These are phyloP conservation scores for Boletus sp. DNA, from an alignment of 768 basidiomycete species.

Conservation along the genomic window DNA sequence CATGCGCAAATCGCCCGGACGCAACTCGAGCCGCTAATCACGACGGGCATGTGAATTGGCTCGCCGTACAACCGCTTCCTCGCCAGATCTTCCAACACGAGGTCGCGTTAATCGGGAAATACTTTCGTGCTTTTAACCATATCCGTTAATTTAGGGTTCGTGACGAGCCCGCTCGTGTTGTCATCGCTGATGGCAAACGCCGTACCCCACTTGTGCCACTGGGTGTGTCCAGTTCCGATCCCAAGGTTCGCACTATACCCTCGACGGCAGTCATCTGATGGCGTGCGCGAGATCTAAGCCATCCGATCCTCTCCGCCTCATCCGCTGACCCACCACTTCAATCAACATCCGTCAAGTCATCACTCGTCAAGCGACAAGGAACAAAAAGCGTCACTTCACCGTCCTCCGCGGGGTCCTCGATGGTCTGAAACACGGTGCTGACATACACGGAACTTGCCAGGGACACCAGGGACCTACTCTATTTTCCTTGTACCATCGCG, in stretches of 20 bases:
- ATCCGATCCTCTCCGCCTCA: conserved; percentile 1
- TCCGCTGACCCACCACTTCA: neutral
- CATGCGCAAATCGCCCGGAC: conserved; percentile 17
- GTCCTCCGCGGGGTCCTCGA: conserved; percentile 28
- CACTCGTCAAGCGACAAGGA: conserved; percentile 5
- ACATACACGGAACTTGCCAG: conserved; percentile 13
- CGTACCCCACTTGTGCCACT: conserved; percentile 18
- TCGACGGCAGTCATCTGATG: conserved; percentile 17
- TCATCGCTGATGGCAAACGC: conserved; percentile 20
- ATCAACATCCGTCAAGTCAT: neutral
- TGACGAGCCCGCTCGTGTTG: conserved; percentile 6
- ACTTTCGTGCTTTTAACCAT: conserved; percentile 19
- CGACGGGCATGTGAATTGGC: conserved; percentile 6
- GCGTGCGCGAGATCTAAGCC: conserved; percentile 15
- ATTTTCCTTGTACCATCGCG: neutral
- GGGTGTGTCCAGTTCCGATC: conserved; percentile 5
- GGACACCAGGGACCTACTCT: neutral
- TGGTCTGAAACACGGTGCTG: conserved; percentile 20
- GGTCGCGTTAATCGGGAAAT: conserved; percentile 26
- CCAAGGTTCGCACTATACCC: conserved; percentile 13
- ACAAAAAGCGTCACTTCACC: conserved; percentile 2
- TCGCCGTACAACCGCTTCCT: conserved; percentile 13
- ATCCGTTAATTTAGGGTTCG: conserved; percentile 34
- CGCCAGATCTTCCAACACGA: conserved; percentile 24
- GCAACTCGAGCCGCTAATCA: conserved; percentile 17